Conservation (phyloP, 495 filamentous ascomycete species). For the Schizothecium vesticola region DNA sequence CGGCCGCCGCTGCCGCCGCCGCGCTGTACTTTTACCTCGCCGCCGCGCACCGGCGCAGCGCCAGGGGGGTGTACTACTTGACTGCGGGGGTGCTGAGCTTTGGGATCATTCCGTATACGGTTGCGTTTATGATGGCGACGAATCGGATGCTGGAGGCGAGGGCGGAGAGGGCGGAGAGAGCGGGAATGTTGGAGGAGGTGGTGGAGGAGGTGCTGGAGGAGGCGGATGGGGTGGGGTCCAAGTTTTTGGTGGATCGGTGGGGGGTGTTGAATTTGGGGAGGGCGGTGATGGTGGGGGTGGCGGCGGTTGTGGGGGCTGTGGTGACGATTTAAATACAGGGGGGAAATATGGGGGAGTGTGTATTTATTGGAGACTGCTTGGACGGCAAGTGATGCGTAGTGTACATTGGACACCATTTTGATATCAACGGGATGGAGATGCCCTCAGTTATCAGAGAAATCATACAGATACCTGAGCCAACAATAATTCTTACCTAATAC, state of each 20-base stretch:
- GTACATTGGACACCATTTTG: background rate
- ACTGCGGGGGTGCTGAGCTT: conserved; percentile 37
- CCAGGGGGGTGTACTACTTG: conserved; percentile 40
- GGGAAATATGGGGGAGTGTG: background rate
- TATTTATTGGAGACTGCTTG: background rate
- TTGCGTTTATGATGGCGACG: conserved; percentile 37
- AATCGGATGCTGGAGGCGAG: conserved; percentile 37
- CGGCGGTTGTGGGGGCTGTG: conserved; percentile 16
- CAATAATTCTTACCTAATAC: background rate
- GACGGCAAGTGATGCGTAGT: background rate
- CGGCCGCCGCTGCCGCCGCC: conserved; percentile 27
- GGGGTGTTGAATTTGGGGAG: conserved; percentile 49
- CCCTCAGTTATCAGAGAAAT: background rate
- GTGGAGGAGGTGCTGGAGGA: conserved; percentile 16
- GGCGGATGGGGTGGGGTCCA: conserved; percentile 24
- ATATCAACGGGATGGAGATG: background rate
- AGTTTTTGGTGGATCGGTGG: conserved; percentile 51
- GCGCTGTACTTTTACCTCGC: conserved; percentile 43
- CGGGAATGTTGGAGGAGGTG: conserved; percentile 6
- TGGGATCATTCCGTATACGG: conserved; percentile 47
- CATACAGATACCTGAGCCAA: too few relatives aligned
- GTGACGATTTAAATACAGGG: conserved; percentile 6
- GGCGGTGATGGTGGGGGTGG: conserved; percentile 25
- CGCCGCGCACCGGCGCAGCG: conserved; percentile 5
- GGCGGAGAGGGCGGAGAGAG: conserved; percentile 11